A percentile compares a stretch with the other conserved stretches of the same genome.
These are phyloP conservation scores for Fusarium pilosicola DNA, from an alignment of 2,329 filamentous ascomycete genomes.

Conservation along the genomic window DNA sequence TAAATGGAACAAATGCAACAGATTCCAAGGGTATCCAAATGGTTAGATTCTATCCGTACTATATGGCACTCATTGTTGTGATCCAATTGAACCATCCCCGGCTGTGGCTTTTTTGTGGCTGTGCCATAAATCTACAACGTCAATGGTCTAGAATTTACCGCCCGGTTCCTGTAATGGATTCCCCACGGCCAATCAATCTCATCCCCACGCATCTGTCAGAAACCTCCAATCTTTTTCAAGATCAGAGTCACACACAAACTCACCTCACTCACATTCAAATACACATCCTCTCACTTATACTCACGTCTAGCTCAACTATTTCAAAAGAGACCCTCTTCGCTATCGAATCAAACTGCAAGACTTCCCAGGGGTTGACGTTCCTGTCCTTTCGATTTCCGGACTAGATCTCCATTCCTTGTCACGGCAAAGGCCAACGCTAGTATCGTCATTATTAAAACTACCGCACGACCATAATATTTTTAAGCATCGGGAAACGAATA, in stretches of 20 bases:
- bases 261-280: neutral
- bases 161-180: neutral
- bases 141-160: conserved; percentile 9
- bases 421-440: conserved; percentile 9
- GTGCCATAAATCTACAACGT: conserved; percentile 4
- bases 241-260: conserved; percentile 7
- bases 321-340: neutral
- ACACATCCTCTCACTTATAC: neutral
- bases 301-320: neutral
- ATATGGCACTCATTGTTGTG: conserved; percentile 2
- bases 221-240: conserved; percentile 18
- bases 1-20: neutral
- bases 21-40: neutral
- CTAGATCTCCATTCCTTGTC: conserved; percentile 32
- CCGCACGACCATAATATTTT: neutral
- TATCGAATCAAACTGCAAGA: conserved; percentile 5
- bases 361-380: conserved; percentile 16
- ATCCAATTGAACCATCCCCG: neutral
- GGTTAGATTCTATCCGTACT: neutral
- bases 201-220: conserved; percentile 31
- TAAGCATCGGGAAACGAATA: conserved; percentile 12
- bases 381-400: conserved; percentile 9
- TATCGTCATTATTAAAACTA: conserved; percentile 2
- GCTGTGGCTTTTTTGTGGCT: conserved; percentile 37
- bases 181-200: conserved; percentile 32